Evolutionary conservation across 1,139 yeast genomes (phyloP), one percentile per base, ranked within the genome.

Genomic region (Nakaseomyces delphensis): DNA sequence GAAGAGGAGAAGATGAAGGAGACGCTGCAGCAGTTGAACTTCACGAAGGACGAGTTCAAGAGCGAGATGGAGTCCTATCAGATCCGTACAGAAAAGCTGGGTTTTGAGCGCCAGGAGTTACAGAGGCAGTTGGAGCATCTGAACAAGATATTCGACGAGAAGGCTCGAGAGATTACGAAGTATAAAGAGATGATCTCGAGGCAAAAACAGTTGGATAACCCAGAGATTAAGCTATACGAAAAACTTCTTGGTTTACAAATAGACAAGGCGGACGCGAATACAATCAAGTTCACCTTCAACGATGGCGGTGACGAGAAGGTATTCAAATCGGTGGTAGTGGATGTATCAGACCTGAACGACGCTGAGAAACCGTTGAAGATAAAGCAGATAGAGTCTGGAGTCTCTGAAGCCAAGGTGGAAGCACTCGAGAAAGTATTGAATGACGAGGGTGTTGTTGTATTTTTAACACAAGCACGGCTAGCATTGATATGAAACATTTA

Each of bases 161-260:
- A 53, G 37, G 60, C 57, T 37, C 29, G 43, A 5, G 62, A 57
- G 32, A 49, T 65, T 0, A 44, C 47, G 9, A 36, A 46, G 16
- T 50, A 50, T 10, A 47, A 56, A 8, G 55, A 55, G 50, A 55
- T 45, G 32, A 39, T 39, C 35, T 41, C 10, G 48, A 51, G 31
- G 45, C 64, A 45, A 45, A 52, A 48, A 15, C 45, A 43, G 38
- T 44, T 48, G 30, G 59, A 57, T 33, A 46, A 46, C 14, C 54
- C 57, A 3, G 62, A 58, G 33, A 56, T 57, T n/a, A 37, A 39
- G 16, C 42, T 51, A 9, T 59, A 58, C 41, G 61, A 58, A 31
- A 42, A 44, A 15, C 29, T 58, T 24, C 44, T 59, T 10, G 63
- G 63, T 8, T 42, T 59, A 43, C 43, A 43, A 1, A 49, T 59